phyloP scores from a whole-genome alignment of 371 early-diverging fungal genomes.

The Mortierella sp. region DNA sequence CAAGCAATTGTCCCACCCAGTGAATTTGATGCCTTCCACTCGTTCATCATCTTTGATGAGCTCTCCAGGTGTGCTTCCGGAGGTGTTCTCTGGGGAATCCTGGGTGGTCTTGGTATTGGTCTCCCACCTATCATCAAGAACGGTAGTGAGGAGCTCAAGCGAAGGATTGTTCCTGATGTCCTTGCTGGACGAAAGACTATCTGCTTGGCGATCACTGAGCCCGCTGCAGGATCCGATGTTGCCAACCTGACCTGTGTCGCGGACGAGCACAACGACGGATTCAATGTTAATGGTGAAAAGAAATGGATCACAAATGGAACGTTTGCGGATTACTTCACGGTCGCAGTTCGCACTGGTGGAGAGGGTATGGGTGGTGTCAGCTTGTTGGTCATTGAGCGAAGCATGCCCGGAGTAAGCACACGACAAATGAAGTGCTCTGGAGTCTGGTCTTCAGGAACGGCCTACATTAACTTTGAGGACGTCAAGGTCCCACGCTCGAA shows the following conservation, averaged over 20 bases:
- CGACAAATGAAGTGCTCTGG: constrained; percentile 73
- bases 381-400: constrained; percentile 69
- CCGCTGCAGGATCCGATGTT: constrained; percentile 85
- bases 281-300: constrained; percentile 83
- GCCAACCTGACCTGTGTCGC: constrained; percentile 81
- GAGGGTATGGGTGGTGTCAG: constrained; percentile 73
- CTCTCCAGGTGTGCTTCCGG: constrained; percentile 75
- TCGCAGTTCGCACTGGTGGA: constrained; percentile 68
- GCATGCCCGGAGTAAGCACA: constrained; percentile 76
- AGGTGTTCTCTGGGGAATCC: constrained; percentile 66
- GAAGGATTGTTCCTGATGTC: constrained; percentile 66
- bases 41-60: constrained; percentile 72
- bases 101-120: constrained; percentile 75
- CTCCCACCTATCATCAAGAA: constrained; percentile 75
- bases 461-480: constrained; percentile 63
- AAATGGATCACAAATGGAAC: constrained; percentile 78
- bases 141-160: constrained; percentile 67
- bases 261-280: constrained; percentile 75
- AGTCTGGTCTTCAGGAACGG: constrained; percentile 74
- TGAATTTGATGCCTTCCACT: constrained; percentile 72
- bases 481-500: constrained; percentile 80
- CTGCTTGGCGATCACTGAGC: constrained; percentile 70
- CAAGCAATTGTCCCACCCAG: constrained; percentile 45
- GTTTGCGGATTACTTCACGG: constrained; percentile 74
- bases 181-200: constrained; percentile 72